Conservation (phyloP, 495 filamentous ascomycete genomes). For the Sabuloglossum arenarium region DNA sequence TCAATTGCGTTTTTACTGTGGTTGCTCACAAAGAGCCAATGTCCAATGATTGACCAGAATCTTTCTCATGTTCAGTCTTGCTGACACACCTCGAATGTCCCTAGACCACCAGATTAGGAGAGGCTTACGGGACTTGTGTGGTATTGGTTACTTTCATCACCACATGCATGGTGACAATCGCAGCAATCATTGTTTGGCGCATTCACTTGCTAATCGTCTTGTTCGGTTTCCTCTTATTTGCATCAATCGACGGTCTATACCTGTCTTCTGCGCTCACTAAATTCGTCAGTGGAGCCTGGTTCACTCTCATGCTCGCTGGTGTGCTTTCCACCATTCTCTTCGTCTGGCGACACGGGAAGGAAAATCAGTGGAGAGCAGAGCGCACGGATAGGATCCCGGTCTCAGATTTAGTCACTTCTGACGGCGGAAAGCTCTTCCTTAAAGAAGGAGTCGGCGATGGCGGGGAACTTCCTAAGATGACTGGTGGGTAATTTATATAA, state of each 20-base stretch:
- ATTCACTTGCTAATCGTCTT: constrained; percentile 33
- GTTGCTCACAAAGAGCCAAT: not conserved
- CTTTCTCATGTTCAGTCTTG: not conserved
- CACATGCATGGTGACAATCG: constrained; percentile 45
- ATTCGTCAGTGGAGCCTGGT: constrained; percentile 54
- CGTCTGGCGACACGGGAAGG: constrained; percentile 56
- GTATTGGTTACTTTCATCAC: constrained; percentile 58
- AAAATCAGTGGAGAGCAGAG: constrained; percentile 51
- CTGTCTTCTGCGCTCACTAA: constrained; percentile 46
- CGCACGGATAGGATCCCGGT: constrained; percentile 31
- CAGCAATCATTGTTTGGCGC: constrained; percentile 47
- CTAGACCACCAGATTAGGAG: constrained; percentile 26
- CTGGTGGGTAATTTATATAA: not conserved
- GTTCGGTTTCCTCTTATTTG: constrained; percentile 39
- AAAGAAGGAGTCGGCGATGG: not conserved
- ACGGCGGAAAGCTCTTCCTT: constrained; percentile 5
- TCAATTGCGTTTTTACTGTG: not conserved
- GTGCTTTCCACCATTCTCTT: constrained; percentile 38
- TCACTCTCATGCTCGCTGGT: constrained; percentile 40
- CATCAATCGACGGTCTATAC: constrained; percentile 39
- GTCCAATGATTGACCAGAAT: not conserved
- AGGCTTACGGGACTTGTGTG: constrained; percentile 44
- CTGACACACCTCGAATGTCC: not conserved
- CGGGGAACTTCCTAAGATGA: constrained; percentile 10
- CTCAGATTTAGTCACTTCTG: constrained; percentile 10